Conservation (phyloP, 2,329 filamentous ascomycete genomes). For the Simplicillium aogashimaense region DNA sequence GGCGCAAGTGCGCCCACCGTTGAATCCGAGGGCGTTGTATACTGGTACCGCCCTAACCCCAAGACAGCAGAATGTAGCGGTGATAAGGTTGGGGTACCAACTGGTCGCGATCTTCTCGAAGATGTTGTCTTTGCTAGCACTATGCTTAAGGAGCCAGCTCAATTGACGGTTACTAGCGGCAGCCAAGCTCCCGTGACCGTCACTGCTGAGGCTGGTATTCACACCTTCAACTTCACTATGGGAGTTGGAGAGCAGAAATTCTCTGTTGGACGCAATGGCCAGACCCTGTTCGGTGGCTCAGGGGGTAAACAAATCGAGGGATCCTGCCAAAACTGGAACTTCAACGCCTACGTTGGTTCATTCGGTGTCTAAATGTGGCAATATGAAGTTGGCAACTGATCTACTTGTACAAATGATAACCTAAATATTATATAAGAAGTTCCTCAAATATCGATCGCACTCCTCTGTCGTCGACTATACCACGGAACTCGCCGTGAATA, state of each 20-base stretch:
- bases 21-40: conserved; percentile 13
- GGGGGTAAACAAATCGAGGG: conserved; percentile 8
- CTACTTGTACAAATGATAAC: too few relatives aligned
- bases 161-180: conserved; percentile 12
- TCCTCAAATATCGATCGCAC: too few relatives aligned
- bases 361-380: conserved; percentile 4
- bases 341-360: conserved; percentile 12
- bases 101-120: conserved; percentile 10
- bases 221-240: conserved; percentile 13
- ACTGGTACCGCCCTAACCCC: conserved; percentile 14
- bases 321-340: conserved; percentile 10
- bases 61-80: conserved; percentile 9
- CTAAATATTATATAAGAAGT: too few relatives aligned
- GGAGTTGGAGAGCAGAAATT: conserved; percentile 11
- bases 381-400: too few relatives aligned
- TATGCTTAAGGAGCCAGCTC: conserved; percentile 10
- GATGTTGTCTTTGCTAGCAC: conserved; percentile 13
- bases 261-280: conserved; percentile 7
- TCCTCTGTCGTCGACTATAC: too few relatives aligned
- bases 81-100: conserved; percentile 9
- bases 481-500: too few relatives aligned
- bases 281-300: conserved; percentile 5
- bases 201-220: conserved; percentile 9
- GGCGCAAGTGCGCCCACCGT: conserved; percentile 8
- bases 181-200: conserved; percentile 7